A percentile compares a stretch with the other conserved stretches of the same genome.
These are phyloP conservation scores for Paecilomyces dactylethromorphus DNA, from an alignment of 2,329 filamentous ascomycete species.

Conservation along the genomic window DNA sequence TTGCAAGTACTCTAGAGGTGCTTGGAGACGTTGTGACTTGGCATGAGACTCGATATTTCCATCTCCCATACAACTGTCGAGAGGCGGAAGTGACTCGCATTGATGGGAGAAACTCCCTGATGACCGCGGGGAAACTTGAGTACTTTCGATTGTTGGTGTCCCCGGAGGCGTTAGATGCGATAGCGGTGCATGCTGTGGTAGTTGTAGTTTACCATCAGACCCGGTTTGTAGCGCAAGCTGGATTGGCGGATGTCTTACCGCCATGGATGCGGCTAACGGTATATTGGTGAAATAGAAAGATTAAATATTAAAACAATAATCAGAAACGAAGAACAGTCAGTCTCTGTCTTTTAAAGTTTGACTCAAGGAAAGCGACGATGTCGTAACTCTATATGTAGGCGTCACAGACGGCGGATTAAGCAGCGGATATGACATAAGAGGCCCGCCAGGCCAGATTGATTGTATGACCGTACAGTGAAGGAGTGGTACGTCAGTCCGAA, in stretches of 20 bases:
- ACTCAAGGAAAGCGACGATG: background rate
- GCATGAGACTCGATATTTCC: background rate
- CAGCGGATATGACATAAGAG: background rate
- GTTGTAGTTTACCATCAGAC: background rate
- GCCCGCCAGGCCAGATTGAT: background rate
- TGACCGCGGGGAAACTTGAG: background rate
- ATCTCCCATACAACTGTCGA: background rate
- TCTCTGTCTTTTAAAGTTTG: background rate
- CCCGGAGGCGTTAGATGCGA: background rate
- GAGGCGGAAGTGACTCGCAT: background rate
- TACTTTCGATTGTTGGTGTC: background rate
- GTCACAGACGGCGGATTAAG: background rate
- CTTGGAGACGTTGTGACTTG: background rate
- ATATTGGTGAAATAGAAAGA: background rate
- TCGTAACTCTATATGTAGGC: background rate
- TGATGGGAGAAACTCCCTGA: background rate
- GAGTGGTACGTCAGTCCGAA: background rate
- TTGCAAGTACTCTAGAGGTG: conserved; percentile 23
- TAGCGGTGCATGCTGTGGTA: background rate
- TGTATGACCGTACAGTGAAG: background rate
- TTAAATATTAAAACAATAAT: background rate
- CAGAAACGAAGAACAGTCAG: background rate
- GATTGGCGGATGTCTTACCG: background rate
- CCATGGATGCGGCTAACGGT: background rate
- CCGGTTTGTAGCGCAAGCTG: background rate